phyloP scores from a whole-genome alignment of 2,329 filamentous ascomycete genomes.

The Aspergillus ochraceoroseus region DNA sequence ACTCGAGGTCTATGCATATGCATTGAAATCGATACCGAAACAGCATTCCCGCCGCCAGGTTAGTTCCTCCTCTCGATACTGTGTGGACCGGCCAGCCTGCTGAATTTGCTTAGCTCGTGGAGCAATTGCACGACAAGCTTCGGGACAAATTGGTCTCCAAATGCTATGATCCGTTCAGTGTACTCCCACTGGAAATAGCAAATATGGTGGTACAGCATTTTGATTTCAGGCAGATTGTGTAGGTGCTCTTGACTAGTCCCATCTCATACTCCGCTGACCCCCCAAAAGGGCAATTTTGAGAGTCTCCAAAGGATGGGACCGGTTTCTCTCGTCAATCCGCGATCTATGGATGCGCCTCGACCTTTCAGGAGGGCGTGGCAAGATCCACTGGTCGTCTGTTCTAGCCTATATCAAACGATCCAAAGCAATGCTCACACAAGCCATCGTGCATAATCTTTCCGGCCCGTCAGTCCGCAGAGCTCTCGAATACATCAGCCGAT shows the following conservation, averaged over 20 bases:
- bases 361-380: slow-evolving; percentile 44
- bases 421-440: slow-evolving; percentile 32
- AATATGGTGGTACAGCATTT: slow-evolving; percentile 50
- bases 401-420: slow-evolving; percentile 35
- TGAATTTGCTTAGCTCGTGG: slow-evolving; percentile 35
- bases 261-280: too few species aligned
- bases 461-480: slow-evolving; percentile 23
- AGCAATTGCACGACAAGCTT: slow-evolving; percentile 48
- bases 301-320: slow-evolving; percentile 54
- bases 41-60: slow-evolving; percentile 35
- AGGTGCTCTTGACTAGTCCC: slow-evolving; percentile 14
- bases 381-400: slow-evolving; percentile 39
- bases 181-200: slow-evolving; percentile 53
- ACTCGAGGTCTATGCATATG: slow-evolving; percentile 54
- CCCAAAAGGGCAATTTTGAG: slow-evolving; percentile 49
- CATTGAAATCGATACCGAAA: slow-evolving; percentile 50
- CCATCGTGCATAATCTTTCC: slow-evolving; percentile 30
- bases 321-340: slow-evolving; percentile 46
- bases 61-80: slow-evolving; percentile 12
- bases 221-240: slow-evolving; percentile 50
- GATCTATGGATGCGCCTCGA: slow-evolving; percentile 53
- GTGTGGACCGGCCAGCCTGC: neutral
- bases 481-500: slow-evolving; percentile 34
- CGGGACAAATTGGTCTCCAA: slow-evolving; percentile 28
- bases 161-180: slow-evolving; percentile 47